Conservation (phyloP, 2,329 filamentous ascomycete genomes). For the Venturia asperata region DNA sequence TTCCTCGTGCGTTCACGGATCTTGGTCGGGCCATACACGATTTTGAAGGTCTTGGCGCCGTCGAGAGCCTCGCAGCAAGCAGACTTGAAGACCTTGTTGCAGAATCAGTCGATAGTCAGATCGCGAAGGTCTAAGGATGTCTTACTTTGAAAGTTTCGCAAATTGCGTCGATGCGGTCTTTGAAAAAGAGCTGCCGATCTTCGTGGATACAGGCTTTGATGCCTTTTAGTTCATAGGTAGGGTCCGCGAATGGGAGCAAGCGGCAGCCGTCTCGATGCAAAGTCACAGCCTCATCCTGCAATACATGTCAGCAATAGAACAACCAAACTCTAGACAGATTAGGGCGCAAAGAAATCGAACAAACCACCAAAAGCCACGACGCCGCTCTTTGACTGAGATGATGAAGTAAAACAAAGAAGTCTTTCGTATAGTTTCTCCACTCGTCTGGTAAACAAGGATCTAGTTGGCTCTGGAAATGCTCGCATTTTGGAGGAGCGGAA, state of each 20-base stretch:
- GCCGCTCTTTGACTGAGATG: background rate
- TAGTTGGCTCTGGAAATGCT: too few species aligned
- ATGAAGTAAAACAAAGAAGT: background rate
- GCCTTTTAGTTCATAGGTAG: conserved; percentile 5
- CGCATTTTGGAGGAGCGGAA: too few species aligned
- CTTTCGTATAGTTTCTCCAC: background rate
- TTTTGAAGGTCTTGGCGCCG: conserved; percentile 2
- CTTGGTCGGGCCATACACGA: conserved; percentile 4
- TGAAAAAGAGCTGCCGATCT: background rate
- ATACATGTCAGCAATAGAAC: background rate
- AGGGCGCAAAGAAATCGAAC: background rate
- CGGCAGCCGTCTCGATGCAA: conserved; percentile 2
- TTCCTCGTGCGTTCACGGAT: conserved; percentile 4
- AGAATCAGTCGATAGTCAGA: background rate
- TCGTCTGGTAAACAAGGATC: background rate
- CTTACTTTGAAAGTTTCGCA: conserved; percentile 11
- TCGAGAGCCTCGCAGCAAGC: conserved; percentile 10
- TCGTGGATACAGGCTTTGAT: background rate
- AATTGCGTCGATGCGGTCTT: background rate
- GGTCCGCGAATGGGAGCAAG: background rate
- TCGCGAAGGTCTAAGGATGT: background rate
- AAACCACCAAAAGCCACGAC: background rate
- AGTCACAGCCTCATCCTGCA: background rate
- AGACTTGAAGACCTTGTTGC: conserved; percentile 4
- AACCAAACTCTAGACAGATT: background rate